Conservation (phyloP, 345 rosid genomes). For the Brassica nigra region DNA sequence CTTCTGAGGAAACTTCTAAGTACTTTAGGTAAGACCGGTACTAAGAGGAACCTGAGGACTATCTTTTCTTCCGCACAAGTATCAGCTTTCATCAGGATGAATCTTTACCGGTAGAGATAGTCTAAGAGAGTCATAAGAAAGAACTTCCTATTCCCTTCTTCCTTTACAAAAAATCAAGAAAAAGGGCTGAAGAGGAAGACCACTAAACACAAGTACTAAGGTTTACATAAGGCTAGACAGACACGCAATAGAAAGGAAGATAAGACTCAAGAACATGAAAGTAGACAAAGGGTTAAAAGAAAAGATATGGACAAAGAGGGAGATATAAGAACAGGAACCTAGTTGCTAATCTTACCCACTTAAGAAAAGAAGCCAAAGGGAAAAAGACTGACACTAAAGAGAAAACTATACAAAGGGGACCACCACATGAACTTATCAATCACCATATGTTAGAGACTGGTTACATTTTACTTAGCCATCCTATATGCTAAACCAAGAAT, state of each 20-base stretch:
- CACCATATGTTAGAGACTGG: slow-evolving; percentile 38
- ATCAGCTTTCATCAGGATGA: slow-evolving; percentile 19
- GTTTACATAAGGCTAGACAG: slow-evolving; percentile 28
- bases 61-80: slow-evolving; percentile 8
- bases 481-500: slow-evolving; percentile 36
- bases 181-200: slow-evolving; percentile 50
- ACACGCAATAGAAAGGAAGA: slow-evolving; percentile 30
- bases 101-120: slow-evolving; percentile 21
- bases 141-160: slow-evolving; percentile 57
- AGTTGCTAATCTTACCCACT: slow-evolving; percentile 37
- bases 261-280: slow-evolving; percentile 19
- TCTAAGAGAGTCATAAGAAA: slow-evolving; percentile 24
- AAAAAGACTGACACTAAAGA: slow-evolving; percentile 28
- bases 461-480: slow-evolving; percentile 15
- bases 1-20: neutral
- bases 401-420: slow-evolving; percentile 38
- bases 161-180: slow-evolving; percentile 64
- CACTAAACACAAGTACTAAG: slow-evolving; percentile 34
- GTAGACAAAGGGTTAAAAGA: neutral
- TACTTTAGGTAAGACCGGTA: slow-evolving; percentile 14
- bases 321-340: slow-evolving; percentile 4
- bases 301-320: neutral
- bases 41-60: slow-evolving; percentile 22
- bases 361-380: slow-evolving; percentile 27
- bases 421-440: slow-evolving; percentile 28